A percentile compares a stretch with the other conserved stretches of the same genome.
phyloP scores from a whole-genome alignment of 345 rosid species.

The Physaria fendleri region DNA sequence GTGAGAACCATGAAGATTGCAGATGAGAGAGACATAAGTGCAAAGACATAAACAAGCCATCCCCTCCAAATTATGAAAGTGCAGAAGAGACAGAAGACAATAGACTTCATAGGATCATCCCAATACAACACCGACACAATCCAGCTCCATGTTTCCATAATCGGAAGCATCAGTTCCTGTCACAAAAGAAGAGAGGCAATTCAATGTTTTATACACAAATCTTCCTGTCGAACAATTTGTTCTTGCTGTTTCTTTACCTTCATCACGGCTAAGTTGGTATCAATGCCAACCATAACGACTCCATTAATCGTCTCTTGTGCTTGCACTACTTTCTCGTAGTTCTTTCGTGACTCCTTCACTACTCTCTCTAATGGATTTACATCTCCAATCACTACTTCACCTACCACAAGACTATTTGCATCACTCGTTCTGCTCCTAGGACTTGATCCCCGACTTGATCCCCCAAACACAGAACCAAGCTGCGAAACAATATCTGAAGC shows the following conservation, averaged over 20 bases:
- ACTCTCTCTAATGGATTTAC: slow-evolving; percentile 70
- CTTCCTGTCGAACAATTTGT: neutral
- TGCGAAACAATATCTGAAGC: slow-evolving; percentile 71
- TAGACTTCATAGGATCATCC: slow-evolving; percentile 75
- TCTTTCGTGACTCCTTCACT: slow-evolving; percentile 69
- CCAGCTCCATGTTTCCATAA: slow-evolving; percentile 55
- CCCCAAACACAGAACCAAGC: slow-evolving; percentile 69
- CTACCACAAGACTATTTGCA: slow-evolving; percentile 45
- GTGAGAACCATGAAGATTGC: slow-evolving; percentile 69
- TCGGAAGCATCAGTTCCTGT: slow-evolving; percentile 82
- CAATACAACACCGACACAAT: slow-evolving; percentile 52
- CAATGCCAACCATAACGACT: slow-evolving; percentile 90
- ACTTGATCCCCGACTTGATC: slow-evolving; percentile 57
- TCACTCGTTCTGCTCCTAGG: slow-evolving; percentile 36
- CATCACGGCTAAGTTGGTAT: slow-evolving; percentile 95
- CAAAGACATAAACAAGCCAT: slow-evolving; percentile 63
- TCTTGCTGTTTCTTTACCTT: slow-evolving; percentile 44
- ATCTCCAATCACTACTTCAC: slow-evolving; percentile 88
- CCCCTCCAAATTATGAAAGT: slow-evolving; percentile 65
- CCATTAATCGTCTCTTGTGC: slow-evolving; percentile 89
- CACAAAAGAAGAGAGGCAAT: neutral
- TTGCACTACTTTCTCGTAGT: slow-evolving; percentile 62
- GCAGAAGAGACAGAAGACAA: slow-evolving; percentile 56
- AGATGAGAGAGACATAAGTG: slow-evolving; percentile 35
- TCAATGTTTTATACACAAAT: neutral